Evolutionary conservation across 139 green algal genomes (phyloP).

Genomic region (Coccomyxa sp.): DNA sequence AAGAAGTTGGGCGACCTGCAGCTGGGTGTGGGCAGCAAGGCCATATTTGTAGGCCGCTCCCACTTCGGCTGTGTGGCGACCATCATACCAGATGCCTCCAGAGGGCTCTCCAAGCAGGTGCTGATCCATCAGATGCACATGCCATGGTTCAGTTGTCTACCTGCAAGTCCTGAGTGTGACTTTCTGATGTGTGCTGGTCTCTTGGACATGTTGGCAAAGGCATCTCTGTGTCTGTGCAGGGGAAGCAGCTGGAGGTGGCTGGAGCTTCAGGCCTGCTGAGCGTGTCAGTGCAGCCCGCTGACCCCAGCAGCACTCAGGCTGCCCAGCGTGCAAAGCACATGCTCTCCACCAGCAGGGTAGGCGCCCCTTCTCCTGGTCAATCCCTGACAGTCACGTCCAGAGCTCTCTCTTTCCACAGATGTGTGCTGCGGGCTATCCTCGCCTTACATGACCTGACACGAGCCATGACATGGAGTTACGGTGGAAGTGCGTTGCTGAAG

Average conservation of each 20-base stretch:
- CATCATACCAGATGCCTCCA: conserved; percentile 44
- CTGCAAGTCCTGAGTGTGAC: too few relatives aligned
- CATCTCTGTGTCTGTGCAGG: neutral
- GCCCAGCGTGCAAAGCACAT: neutral
- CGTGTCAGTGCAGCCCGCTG: neutral
- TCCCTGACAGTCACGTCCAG: too few relatives aligned
- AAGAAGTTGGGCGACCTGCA: conserved; percentile 3
- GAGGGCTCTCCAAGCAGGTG: neutral
- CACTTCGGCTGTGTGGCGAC: conserved; percentile 77
- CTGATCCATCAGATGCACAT: neutral
- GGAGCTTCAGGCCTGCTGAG: neutral
- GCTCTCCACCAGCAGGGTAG: neutral
- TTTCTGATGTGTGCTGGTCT: neutral
- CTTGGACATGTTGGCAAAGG: neutral
- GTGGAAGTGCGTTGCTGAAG: too few relatives aligned
- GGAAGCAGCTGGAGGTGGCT: neutral
- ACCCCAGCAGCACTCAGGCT: neutral
- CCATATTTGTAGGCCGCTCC: conserved; percentile 65
- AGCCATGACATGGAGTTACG: too few relatives aligned
- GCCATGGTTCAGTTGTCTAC: too few relatives aligned
- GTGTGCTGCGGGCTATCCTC: too few relatives aligned
- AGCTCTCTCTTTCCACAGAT: too few relatives aligned
- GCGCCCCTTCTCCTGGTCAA: too few relatives aligned
- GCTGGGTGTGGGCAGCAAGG: conserved; percentile 31
- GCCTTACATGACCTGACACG: too few relatives aligned